These are phyloP conservation scores for Linnemannia schmuckeri DNA, from an alignment of 192 early-diverging fungal species.

Conservation along the genomic window DNA sequence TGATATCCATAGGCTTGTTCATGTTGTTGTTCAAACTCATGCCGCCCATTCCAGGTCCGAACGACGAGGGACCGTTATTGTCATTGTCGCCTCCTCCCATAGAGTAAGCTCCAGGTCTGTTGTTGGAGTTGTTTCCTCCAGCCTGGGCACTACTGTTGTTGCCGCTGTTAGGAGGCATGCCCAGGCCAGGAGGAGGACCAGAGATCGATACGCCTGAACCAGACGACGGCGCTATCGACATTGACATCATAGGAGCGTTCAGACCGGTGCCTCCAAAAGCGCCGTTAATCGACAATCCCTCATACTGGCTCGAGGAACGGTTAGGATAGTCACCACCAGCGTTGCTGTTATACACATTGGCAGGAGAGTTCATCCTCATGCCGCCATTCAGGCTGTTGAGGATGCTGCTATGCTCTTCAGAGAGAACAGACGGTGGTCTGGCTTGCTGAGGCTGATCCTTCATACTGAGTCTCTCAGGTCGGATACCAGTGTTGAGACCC, in stretches of 20 bases:
- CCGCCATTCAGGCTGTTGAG: constrained; percentile 39
- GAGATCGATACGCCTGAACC: constrained; percentile 8
- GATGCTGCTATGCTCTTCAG: constrained; percentile 31
- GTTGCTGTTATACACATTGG: not conserved
- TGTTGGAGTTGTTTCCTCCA: constrained; percentile 1
- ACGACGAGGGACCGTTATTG: not conserved
- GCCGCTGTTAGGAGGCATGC: constrained; percentile 17
- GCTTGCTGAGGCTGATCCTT: constrained; percentile 25
- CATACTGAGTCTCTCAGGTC: constrained; percentile 41
- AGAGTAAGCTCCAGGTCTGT: not conserved
- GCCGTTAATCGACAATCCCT: constrained; percentile 12
- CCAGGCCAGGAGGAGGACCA: constrained; percentile 41
- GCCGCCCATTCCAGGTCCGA: not conserved
- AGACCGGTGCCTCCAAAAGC: constrained; percentile 9
- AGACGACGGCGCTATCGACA: constrained; percentile 16
- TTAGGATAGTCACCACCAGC: constrained; percentile 10
- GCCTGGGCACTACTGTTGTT: not conserved
- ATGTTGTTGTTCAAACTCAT: constrained; percentile 3
- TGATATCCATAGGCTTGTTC: constrained; percentile 42
- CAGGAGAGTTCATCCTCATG: constrained; percentile 5
- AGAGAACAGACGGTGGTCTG: constrained; percentile 7
- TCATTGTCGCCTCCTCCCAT: not conserved
- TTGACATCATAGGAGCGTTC: constrained; percentile 16
- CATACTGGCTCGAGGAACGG: constrained; percentile 32
- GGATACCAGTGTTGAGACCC: constrained; percentile 46